Base-by-base conservation (phyloP, 2,329 filamentous ascomycete genomes). In the Arthrobotrys sinensis region DNA sequence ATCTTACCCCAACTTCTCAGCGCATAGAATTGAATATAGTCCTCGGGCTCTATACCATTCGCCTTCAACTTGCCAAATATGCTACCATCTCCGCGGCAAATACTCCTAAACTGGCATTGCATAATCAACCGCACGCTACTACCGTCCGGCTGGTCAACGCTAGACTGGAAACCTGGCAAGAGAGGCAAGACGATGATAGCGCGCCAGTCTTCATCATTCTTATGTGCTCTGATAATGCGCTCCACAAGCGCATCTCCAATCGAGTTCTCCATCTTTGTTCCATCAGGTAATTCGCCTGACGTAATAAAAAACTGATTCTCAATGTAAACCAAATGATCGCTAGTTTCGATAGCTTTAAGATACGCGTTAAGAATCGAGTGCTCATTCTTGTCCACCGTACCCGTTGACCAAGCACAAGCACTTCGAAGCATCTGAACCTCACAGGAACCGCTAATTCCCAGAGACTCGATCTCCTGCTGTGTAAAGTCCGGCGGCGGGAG, bases 231-330 rank as follows among this genome's bases (percentile, higher is more conserved):
- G 78, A 94, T 91, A 82, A 97, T 96, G 60, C 96, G 92, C 82
- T 97, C 92, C 7, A 98, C 95, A 36, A 99, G 87, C 2, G 96
- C 95, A 85, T 98, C 95, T 63, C 95, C 95, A 81, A 99, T 97
- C 80, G 91, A 90, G 84, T 99, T 99, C 83, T 93, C 89, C 80
- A 99, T 96, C 83, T 91, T 93, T 11, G 92, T 93, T 65, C 92
- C 92, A 81, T 97, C 90, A 4, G 75, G 75, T 4, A 94, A 94
- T 82, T 96, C 92, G 63, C 93, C 96, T 81, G 93, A 97, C 40
- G 93, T 96, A 84, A 99, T 92, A 86, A 97, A 99, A 85, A 98
- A 99, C 83, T 99, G 96, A 83, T 99, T 99, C 84, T 99, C 96
- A 80, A 98, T 97, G 85, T 99, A 98, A 64, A 98, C 93, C 82